These are phyloP conservation scores for Sarocladiaceae sp. DNA, from an alignment of 2,329 filamentous ascomycete genomes.

Conservation along the genomic window DNA sequence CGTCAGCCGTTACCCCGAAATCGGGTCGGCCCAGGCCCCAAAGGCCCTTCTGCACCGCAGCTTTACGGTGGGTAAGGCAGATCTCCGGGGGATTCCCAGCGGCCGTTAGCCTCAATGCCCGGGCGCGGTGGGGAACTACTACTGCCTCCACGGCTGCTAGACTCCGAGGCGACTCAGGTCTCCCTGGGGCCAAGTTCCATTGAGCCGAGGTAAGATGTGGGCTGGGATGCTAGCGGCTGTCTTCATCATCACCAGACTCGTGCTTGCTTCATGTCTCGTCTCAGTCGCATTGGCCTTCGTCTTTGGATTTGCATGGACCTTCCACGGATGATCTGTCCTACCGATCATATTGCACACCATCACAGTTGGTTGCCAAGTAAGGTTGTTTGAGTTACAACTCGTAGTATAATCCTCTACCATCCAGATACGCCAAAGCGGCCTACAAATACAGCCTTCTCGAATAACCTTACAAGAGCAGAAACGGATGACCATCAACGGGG, in stretches of 20 bases:
- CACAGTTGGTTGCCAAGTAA: no score
- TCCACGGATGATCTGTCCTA: no score
- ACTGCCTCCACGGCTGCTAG: background rate
- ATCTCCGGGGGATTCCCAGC: no score
- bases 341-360: no score
- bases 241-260: background rate
- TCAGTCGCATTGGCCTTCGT: no score
- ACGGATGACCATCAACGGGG: background rate
- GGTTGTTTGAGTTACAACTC: background rate
- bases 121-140: no score
- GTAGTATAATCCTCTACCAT: background rate
- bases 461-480: conserved; percentile 5
- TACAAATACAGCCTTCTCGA: conserved; percentile 6
- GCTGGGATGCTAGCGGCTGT: no score
- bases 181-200: no score
- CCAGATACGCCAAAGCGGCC: conserved; percentile 7
- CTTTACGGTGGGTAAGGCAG: no score
- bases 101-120: no score
- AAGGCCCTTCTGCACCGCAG: background rate
- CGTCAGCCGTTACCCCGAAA: background rate
- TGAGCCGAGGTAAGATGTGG: conserved; percentile 12
- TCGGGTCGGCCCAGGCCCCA: background rate
- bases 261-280: background rate
- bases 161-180: no score
- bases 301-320: no score